These are phyloP conservation scores for Bretziella fagacearum DNA, from an alignment of 2,329 filamentous ascomycete genomes.

Conservation along the genomic window DNA sequence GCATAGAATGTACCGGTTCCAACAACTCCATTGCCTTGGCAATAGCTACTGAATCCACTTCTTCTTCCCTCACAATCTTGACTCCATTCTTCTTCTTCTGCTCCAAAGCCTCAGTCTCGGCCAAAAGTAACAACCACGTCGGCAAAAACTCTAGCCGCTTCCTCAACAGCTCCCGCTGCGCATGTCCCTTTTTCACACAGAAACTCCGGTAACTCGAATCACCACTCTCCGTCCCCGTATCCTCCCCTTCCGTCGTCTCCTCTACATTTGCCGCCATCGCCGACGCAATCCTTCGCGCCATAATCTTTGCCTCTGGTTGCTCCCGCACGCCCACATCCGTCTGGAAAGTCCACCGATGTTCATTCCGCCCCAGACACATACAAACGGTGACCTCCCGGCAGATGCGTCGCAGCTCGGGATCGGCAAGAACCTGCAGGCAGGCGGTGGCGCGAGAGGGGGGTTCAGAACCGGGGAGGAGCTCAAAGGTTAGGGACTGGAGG, in stretches of 20 bases:
- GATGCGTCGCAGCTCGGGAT: constrained; percentile 1
- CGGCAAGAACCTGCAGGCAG: constrained; percentile 17
- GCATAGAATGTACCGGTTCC: constrained; percentile 4
- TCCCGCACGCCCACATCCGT: constrained; percentile 28
- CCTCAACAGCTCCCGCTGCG: constrained; percentile 16
- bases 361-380: constrained; percentile 26
- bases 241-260: not conserved
- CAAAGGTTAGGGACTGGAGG: constrained; percentile 19
- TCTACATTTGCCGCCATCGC: no score
- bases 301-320: constrained; percentile 15
- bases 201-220: not conserved
- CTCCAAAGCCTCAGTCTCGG: constrained; percentile 5
- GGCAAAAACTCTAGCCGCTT: constrained; percentile 16
- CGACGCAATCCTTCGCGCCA: no score
- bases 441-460: not conserved
- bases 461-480: constrained; percentile 3
- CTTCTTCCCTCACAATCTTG: not conserved
- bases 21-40: constrained; percentile 2
- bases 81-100: not conserved
- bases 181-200: not conserved
- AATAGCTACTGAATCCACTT: constrained; percentile 1
- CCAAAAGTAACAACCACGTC: constrained; percentile 19
- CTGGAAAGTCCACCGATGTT: constrained; percentile 23
- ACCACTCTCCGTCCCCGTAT: not conserved
- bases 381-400: not conserved